A percentile compares a stretch with the other conserved stretches of the same genome.
Conservation (phyloP, 2,329 filamentous ascomycete species). For the Exophiala mesophila region DNA sequence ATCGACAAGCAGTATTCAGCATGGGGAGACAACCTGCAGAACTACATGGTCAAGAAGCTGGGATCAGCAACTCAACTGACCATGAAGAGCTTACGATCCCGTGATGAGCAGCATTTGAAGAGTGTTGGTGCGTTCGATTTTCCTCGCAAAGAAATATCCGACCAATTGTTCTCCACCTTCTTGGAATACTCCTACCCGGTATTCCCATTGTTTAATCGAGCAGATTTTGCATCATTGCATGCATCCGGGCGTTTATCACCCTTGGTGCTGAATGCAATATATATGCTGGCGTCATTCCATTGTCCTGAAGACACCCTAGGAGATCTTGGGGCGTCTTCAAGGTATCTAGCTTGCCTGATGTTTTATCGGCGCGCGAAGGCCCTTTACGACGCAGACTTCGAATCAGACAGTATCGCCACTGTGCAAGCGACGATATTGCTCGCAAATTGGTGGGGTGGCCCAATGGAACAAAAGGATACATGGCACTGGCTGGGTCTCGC, state of each 20-base stretch:
- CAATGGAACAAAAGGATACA: slow-evolving; percentile 28
- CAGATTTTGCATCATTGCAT: slow-evolving; percentile 14
- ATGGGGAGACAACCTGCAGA: slow-evolving; percentile 23
- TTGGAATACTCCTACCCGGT: slow-evolving; percentile 18
- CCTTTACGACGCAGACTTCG: slow-evolving; percentile 27
- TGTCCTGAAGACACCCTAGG: slow-evolving; percentile 21
- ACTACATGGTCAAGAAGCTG: slow-evolving; percentile 20
- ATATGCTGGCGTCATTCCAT: slow-evolving; percentile 21
- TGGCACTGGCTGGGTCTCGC: slow-evolving; percentile 29
- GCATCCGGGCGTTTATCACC: slow-evolving; percentile 16
- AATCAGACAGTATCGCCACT: slow-evolving; percentile 24
- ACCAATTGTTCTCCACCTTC: slow-evolving; percentile 21
- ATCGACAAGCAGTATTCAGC: slow-evolving; percentile 9
- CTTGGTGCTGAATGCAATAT: slow-evolving; percentile 26
- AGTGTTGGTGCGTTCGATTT: slow-evolving; percentile 22
- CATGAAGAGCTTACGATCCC: slow-evolving; percentile 11
- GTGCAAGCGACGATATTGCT: slow-evolving; percentile 26
- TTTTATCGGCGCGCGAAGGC: slow-evolving; percentile 28
- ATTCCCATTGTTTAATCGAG: slow-evolving; percentile 22
- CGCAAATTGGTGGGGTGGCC: slow-evolving; percentile 27
- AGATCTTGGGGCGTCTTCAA: slow-evolving; percentile 21
- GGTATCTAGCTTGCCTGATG: slow-evolving; percentile 24
- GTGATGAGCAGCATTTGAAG: slow-evolving; percentile 4
- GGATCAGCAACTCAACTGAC: slow-evolving; percentile 13
- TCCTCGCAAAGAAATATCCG: slow-evolving; percentile 10